Base-by-base conservation (phyloP, 23 red algal species). In the Gracilariopsis chorda region DNA sequence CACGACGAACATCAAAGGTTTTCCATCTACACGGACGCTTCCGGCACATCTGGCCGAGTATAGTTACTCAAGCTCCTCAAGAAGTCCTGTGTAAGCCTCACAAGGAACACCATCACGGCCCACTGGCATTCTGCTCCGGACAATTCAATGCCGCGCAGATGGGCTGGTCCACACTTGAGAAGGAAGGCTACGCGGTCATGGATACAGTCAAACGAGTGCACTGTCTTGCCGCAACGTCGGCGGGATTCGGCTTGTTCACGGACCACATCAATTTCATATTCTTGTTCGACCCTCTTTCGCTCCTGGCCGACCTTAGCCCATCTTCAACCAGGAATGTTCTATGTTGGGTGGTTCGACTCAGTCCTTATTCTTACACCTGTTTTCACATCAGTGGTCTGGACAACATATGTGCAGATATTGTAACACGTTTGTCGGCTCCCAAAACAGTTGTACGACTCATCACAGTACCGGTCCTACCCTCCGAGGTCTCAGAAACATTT, bases 181-280 rank as follows among this genome's bases (percentile, higher is more conserved):
- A 70, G 28, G 16, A 13, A 25, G 63, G 20, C 29, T 70, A 13
- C 14, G 29, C 63, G 27, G 27, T 70, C 63, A 17, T 70, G 63
- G 12, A 20, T 13, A 70, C 63, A 25, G 16, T 30, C 28, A 70
- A 17, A 17, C 63, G 63, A 13, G 13, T 70, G 63, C 17, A 70
- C 63, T n/a, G 1, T 25, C 52, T 84, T 19, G 34, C 67, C 28
- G 58, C 58, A 9, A 27, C 13, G 6, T 30, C 0, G 7, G 1
- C 19, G 20, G 56, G 58, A 7, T 67, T 68, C 32, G 56, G 47
- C 27, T 25, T 68, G 7, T 67, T 19, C 43, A 84, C 80, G 32
- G 1, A 84, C 33, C 80, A 84, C 53, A 63, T 43, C 0, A 84
- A 84, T 67, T 57, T 84, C 16, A 63, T 84, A 9, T 84, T 68